Conservation (phyloP, 1,284 basidiomycete species). For the Austroboletus novae-zelandiae region DNA sequence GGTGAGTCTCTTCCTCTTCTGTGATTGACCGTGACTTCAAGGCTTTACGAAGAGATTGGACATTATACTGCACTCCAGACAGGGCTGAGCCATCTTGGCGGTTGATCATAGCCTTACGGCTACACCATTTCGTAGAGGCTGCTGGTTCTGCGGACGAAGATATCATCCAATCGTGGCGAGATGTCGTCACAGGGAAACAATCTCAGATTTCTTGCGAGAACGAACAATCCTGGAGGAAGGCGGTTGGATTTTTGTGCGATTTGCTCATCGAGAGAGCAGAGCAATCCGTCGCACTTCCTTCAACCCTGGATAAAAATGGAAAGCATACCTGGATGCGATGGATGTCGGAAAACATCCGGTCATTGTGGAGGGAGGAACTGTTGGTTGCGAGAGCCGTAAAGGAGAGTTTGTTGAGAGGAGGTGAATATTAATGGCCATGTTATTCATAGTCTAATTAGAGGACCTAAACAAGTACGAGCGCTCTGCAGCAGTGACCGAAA, state of each 20-base stretch:
- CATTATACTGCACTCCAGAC: slow-evolving; percentile 54
- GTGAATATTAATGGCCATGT: slow-evolving; percentile 28
- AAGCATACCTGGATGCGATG: slow-evolving; percentile 30
- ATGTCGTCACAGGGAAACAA: slow-evolving; percentile 48
- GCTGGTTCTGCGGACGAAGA: slow-evolving; percentile 28
- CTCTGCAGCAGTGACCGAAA: too few species aligned
- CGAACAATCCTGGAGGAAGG: slow-evolving; percentile 41
- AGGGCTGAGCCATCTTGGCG: slow-evolving; percentile 77
- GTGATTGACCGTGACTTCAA: background rate
- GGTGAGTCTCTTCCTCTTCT: slow-evolving; percentile 43
- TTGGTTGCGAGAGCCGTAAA: slow-evolving; percentile 50
- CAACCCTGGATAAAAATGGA: background rate
- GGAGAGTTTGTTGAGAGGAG: slow-evolving; percentile 39
- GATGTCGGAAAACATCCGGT: slow-evolving; percentile 33
- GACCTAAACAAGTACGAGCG: too few species aligned
- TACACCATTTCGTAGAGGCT: slow-evolving; percentile 46
- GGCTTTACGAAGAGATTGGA: slow-evolving; percentile 56
- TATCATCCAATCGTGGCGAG: slow-evolving; percentile 50
- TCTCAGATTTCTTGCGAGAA: slow-evolving; percentile 46
- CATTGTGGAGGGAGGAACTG: slow-evolving; percentile 49
- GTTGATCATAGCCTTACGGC: slow-evolving; percentile 66
- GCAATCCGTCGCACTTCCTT: background rate
- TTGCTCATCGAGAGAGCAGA: slow-evolving; percentile 34
- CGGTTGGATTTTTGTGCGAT: slow-evolving; percentile 38
- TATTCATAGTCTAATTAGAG: too few species aligned